Base-by-base conservation (phyloP, 768 basidiomycete species). In the Trametes cinnabarina region DNA sequence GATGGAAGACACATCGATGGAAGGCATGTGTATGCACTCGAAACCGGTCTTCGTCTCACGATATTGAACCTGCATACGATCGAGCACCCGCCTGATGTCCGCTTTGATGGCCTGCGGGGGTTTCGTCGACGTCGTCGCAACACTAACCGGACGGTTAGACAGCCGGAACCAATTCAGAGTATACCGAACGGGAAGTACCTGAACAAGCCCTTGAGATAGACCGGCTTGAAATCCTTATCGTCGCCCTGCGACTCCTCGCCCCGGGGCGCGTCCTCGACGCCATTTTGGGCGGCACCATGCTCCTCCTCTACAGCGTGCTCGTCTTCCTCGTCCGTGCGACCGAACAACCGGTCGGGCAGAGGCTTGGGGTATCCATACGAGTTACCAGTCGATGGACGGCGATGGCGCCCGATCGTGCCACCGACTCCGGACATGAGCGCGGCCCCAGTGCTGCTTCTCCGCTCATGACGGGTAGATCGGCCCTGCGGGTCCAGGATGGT, bases 191-290 rank as follows among this genome's bases (percentile, higher is more conserved):
- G 51, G 52, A 74, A 79, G 63, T 60, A 92, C 87, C 92, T 94
- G 76, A 99, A 98, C 47, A 99, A 69, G 6, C 97, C 97, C 74
- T 98, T 99, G 67, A 98, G 75, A 74, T 92, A 96, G 44, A 98
- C 86, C 1, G 97, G 92, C 76, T 98, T 98, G 68, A 92, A 88
- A 56, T 92, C 89, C 73, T 86, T 87, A 63, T 87, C 86, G 28
- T 80, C 74, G n/a, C 78, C 70, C 57, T 82, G 81, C 51, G 77
- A 74, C 61, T 80, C 79, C 43, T 81, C 64, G 26, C 57, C 64
- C 4, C 47, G 58, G 25, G 30, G 58, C 51, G 35, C 48, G 28
- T 60, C 28, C 52, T 76, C 78, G 15, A 76, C 76, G 51, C 70
- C 71, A 41, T 69, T 68, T 42, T 66, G 68, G 7, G 61, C 65